phyloP scores from a whole-genome alignment of 1,139 yeast species.

The Suhomyces guaymorum region DNA sequence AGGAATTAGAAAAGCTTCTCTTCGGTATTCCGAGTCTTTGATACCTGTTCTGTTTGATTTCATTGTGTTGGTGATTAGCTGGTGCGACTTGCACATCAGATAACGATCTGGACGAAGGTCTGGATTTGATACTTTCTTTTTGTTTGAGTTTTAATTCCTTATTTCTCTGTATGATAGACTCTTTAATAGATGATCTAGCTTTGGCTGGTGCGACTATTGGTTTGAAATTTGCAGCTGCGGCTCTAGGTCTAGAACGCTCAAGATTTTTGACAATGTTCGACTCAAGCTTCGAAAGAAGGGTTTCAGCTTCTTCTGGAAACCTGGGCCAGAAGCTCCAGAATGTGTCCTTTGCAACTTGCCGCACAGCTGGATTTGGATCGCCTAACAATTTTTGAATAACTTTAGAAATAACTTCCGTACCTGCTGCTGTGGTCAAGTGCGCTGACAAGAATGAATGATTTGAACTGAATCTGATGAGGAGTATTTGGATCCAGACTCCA shows the following conservation, averaged over 20 bases:
- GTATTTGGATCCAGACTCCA: constrained; percentile 68
- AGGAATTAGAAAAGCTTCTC: constrained; percentile 9
- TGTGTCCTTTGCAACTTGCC: constrained; percentile 71
- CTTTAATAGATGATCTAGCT: constrained; percentile 35
- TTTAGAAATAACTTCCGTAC: constrained; percentile 51
- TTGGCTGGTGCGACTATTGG: constrained; percentile 13
- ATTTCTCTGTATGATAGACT: constrained; percentile 36
- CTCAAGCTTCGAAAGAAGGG: constrained; percentile 51
- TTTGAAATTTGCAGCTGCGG: constrained; percentile 6
- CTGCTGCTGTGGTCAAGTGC: constrained; percentile 35
- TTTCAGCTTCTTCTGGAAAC: constrained; percentile 51
- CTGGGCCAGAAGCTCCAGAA: constrained; percentile 67
- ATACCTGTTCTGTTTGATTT: not conserved
- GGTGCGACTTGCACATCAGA: not conserved
- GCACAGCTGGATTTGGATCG: constrained; percentile 80
- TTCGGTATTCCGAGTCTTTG: constrained; percentile 8
- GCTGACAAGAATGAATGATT: constrained; percentile 31
- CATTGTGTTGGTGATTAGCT: not conserved
- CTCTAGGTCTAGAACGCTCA: constrained; percentile 50
- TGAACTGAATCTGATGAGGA: constrained; percentile 46
- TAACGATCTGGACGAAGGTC: constrained; percentile 28
- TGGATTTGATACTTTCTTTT: constrained; percentile 19
- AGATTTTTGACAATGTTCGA: constrained; percentile 39
- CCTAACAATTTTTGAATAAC: constrained; percentile 61
- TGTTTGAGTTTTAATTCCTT: constrained; percentile 31